Base-by-base conservation (phyloP, 129 eudicot genomes). In the Tanacetum coccineum region DNA sequence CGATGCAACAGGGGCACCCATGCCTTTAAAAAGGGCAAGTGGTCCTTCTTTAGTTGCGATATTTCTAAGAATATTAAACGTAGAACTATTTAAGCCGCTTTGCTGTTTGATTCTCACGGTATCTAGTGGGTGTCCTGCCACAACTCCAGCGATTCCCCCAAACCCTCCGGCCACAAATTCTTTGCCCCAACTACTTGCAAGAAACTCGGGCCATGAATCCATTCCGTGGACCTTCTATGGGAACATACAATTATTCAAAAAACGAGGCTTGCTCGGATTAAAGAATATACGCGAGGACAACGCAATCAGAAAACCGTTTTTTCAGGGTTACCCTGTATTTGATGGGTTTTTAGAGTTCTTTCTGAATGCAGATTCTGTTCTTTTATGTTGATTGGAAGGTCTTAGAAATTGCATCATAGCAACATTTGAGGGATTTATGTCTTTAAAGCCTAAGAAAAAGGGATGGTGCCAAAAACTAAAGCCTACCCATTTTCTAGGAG, bases 111-210 rank as follows among this genome's bases (percentile, higher is more conserved):
- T 55, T 71, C 96, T 87, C 57, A 91, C 56, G 11, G 90, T 91
- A 55, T 91, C 97, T n/a, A 91, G 83, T 0, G 97, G 97, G 68
- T 87, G 76, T 13, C 95, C 96, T 0, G 97, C 81, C 0, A 88
- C 62, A 7, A 87, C 51, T n/a, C 95, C 97, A 6, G 87, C 85
- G 6, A 68, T 72, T 12, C 96, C 97, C 18, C 97, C 97, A 32
- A 80, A 69, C 47, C 97, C 95, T 53, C 97, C 97, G 42, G 90
- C 97, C 65, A 91, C 85, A 76, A 91, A 85, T 59, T 91, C 96
- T 73, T 70, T 83, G 15, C 96, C 97, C 90, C 90, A 84, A 56
- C 86, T 83, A 52, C 73, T 87, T 5, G 86, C 84, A 53, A 84
- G 74, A 85, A 87, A 87, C 74, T 85, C 93, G 14, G 82, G 86